Percentiles rank a stretch among this genome's conserved stretches.
Evolutionary conservation across 495 filamentous ascomycete species (phyloP).

Genomic region (Melanomma pulvis-pyrius): DNA sequence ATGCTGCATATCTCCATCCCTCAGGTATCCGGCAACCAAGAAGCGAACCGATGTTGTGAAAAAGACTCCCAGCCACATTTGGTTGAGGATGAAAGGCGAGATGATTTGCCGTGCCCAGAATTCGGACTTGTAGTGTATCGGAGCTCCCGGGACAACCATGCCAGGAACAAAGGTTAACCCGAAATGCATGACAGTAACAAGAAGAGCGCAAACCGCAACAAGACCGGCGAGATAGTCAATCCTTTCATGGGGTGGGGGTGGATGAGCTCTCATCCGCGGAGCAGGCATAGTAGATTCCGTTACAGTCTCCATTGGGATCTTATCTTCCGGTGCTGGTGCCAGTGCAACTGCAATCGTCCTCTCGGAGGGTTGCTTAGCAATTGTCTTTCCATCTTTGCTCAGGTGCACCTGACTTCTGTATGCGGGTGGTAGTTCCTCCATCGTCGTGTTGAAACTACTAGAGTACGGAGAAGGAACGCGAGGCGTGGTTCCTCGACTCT

Average conservation of each 20-base stretch:
- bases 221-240: slow-evolving; percentile 52
- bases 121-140: slow-evolving; percentile 44
- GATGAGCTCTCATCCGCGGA: slow-evolving; percentile 18
- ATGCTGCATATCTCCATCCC: slow-evolving; percentile 42
- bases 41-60: slow-evolving; percentile 51
- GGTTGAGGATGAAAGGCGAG: slow-evolving; percentile 47
- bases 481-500: slow-evolving; percentile 27
- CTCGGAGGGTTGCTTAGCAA: slow-evolving; percentile 10
- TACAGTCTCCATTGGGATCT: slow-evolving; percentile 32
- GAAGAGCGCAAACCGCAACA: slow-evolving; percentile 44
- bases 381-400: neutral
- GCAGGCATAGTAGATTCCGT: slow-evolving; percentile 31
- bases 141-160: slow-evolving; percentile 41
- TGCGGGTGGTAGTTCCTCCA: neutral
- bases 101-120: slow-evolving; percentile 44
- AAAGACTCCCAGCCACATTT: slow-evolving; percentile 49
- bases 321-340: slow-evolving; percentile 17
- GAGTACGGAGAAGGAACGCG: too few relatives aligned
- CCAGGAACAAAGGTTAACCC: slow-evolving; percentile 44
- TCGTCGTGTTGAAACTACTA: neutral
- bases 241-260: slow-evolving; percentile 36
- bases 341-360: slow-evolving; percentile 12
- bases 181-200: slow-evolving; percentile 50
- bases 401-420: neutral
- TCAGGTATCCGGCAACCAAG: slow-evolving; percentile 44